phyloP scores from a whole-genome alignment of 345 rosid genomes.

The Euclidium syriacum region DNA sequence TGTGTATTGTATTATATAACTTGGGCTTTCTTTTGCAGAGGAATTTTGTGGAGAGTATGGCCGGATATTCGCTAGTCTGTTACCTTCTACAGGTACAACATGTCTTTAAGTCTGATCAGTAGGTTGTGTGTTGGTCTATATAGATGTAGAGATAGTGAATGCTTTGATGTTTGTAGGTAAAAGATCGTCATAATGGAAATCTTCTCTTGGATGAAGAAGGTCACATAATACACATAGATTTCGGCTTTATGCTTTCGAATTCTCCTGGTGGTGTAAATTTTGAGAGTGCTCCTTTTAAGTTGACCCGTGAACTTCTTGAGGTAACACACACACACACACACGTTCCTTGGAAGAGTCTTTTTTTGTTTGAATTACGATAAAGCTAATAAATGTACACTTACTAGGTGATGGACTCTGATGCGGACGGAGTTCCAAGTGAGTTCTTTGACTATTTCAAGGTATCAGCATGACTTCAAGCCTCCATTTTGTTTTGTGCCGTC shows the following conservation, averaged over 20 bases:
- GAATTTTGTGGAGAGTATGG: constrained; percentile 99
- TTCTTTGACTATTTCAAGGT: constrained; percentile 99
- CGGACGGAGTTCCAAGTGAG: constrained; percentile 99
- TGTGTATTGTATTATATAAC: too few relatives aligned
- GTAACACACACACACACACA: too few relatives aligned
- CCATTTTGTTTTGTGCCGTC: not conserved
- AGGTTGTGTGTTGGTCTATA: constrained; percentile 1
- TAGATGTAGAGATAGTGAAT: too few relatives aligned
- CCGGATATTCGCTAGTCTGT: constrained; percentile 97
- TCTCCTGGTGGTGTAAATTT: constrained; percentile 99
- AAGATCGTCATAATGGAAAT: constrained; percentile 98
- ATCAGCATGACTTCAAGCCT: constrained; percentile 12
- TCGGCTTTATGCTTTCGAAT: constrained; percentile 98
- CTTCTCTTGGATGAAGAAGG: constrained; percentile 96
- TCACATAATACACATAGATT: constrained; percentile 97
- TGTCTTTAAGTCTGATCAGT: not conserved
- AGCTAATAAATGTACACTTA: too few relatives aligned
- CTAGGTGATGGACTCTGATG: constrained; percentile 99
- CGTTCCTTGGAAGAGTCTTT: too few relatives aligned
- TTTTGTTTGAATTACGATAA: too few relatives aligned
- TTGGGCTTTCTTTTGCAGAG: constrained; percentile 58
- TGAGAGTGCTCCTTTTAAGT: constrained; percentile 99
- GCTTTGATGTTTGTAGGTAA: constrained; percentile 43
- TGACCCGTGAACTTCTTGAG: constrained; percentile 99
- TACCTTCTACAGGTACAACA: constrained; percentile 85